Conservation (phyloP, 176 grass and related monocot genomes). For the Avena atlantica region DNA sequence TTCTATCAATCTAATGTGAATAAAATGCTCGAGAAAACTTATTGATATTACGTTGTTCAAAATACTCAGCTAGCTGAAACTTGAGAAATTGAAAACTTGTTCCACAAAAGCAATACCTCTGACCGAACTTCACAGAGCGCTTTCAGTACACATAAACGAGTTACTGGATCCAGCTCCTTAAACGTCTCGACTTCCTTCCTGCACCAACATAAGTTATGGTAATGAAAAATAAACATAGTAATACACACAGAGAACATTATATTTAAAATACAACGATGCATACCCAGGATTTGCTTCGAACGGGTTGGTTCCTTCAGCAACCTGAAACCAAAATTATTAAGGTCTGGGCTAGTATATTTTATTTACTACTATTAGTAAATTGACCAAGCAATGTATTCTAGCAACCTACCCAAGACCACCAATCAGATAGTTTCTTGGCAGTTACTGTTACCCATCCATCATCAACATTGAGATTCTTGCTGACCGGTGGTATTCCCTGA, state of each 20-base stretch:
- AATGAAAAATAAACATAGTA: conserved; percentile 9
- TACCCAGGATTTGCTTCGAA: conserved; percentile 76
- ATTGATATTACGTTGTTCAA: conserved; percentile 35
- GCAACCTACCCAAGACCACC: conserved; percentile 91
- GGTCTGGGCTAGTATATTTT: neutral
- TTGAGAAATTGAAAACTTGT: neutral
- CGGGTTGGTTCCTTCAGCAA: conserved; percentile 80
- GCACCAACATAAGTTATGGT: conserved; percentile 13
- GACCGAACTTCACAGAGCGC: conserved; percentile 89
- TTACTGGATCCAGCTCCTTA: conserved; percentile 67
- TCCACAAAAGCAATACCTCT: conserved; percentile 57
- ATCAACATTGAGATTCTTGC: conserved; percentile 57
- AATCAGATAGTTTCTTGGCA: conserved; percentile 73
- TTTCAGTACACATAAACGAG: conserved; percentile 82
- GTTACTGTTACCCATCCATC: conserved; percentile 75
- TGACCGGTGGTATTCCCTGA: conserved; percentile 85
- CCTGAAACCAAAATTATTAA: conserved; percentile 57
- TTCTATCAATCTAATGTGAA: conserved; percentile 25
- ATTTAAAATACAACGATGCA: conserved; percentile 1
- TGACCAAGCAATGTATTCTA: neutral
- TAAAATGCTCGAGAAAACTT: conserved; percentile 11
- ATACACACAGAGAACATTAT: neutral
- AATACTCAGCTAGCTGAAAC: conserved; percentile 31
- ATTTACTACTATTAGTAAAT: conserved; percentile 19
- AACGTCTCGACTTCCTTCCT: conserved; percentile 77